Evolutionary conservation across 2,329 filamentous ascomycete genomes (phyloP).

Genomic region (Botrytis pseudocinerea): DNA sequence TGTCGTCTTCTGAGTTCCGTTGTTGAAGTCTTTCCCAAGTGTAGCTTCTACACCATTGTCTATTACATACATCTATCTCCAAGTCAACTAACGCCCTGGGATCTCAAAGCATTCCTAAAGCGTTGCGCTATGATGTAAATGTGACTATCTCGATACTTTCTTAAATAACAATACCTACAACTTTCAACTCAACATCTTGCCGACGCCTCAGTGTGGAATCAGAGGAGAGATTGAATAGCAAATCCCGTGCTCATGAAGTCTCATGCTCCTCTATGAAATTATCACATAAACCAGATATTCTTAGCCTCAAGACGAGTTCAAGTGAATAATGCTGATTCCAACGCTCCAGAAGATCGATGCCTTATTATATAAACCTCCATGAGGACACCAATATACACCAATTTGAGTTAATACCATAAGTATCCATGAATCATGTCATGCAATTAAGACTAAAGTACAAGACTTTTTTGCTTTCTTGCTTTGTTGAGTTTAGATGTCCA

Average conservation of each 20-base stretch:
- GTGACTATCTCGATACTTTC: not conserved
- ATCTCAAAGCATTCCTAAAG: not conserved
- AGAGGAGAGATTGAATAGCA: not conserved
- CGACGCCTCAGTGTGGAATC: not conserved
- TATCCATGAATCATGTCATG: too few relatives aligned
- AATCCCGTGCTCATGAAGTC: not conserved
- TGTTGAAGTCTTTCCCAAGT: not conserved
- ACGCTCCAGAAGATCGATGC: not conserved
- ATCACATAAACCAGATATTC: too few relatives aligned
- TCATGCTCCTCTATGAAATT: not conserved
- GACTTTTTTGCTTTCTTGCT: not conserved
- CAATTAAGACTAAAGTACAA: not conserved
- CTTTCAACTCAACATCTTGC: not conserved
- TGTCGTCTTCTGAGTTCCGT: not conserved
- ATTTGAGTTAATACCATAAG: too few relatives aligned
- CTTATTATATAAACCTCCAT: not conserved
- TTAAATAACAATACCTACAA: not conserved
- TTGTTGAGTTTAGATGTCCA: not conserved
- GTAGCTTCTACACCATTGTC: not conserved
- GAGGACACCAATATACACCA: not conserved
- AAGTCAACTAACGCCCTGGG: not conserved
- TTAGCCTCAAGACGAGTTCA: not conserved
- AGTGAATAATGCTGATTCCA: not conserved
- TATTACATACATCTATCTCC: not conserved
- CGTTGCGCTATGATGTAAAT: not conserved